Evolutionary conservation across 805 yeast genomes (phyloP), one percentile per base, ranked within the genome.

Genomic region (Saturnispora quitensis): DNA sequence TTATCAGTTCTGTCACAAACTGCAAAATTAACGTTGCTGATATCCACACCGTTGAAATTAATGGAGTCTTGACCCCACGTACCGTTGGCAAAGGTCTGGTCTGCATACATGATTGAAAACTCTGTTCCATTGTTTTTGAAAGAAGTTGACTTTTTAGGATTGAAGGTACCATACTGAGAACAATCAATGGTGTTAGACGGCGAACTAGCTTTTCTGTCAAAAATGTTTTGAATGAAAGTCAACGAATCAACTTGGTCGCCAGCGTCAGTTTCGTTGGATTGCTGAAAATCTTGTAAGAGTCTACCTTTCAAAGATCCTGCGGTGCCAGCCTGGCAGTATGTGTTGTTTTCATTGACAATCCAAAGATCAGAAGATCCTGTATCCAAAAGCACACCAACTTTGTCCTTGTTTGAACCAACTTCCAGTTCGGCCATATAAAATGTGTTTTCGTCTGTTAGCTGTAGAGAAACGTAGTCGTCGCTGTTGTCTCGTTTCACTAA

Each of bases 361-460:
- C 88, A 84, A 22, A 86, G 66, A 62, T 85, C 91, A 0, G 86
- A 75, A 0, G 89, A 83, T 2, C 91, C 93, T 1, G 90, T 85
- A 60, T 85, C 93, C n/a, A 85, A 62, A 38, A 82, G 63, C 9
- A 84, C 79, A 9, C 70, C 70, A 5, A 84, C 69, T n/a, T 68
- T 63, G 58, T 83, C 84, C 0, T 70, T 60, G 1, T 82, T 75
- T 0, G 86, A 76, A 4, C 93, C 91, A 20, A 85, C 62, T 24
- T 64, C 58, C 33, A 78, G 53, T 5, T 66, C 67, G 2, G 74
- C 76, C 18, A 76, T 65, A 57, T 76, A 79, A 55, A 76, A 79
- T 6, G 71, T 63, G 13, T 60, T 55, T 48, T 70, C 67, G 55
- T 77, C 75, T 10, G 59, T 56, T 13, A 77, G 55, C 10, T 58